A percentile compares a stretch with the other conserved stretches of the same genome.
phyloP scores from a whole-genome alignment of 208 protist species.

The Trypanosomatidae sp. region DNA sequence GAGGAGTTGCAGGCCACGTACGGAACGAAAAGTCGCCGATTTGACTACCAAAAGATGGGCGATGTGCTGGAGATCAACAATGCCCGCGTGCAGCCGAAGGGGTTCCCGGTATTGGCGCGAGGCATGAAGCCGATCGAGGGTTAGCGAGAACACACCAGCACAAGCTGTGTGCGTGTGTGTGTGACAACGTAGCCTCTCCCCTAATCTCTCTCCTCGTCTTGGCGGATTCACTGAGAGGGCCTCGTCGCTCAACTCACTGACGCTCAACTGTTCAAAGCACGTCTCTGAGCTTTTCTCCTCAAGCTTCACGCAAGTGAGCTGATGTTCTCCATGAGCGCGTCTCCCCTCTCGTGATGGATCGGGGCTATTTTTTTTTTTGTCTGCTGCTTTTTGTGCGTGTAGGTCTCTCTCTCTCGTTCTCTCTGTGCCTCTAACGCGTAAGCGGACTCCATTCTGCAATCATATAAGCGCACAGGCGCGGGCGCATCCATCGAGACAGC shows the following conservation, averaged over 20 bases:
- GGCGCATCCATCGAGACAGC: neutral
- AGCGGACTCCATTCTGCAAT: neutral
- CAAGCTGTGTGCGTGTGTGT: neutral
- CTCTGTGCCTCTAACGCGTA: neutral
- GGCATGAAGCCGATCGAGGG: slow-evolving; percentile 49
- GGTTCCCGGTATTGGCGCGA: slow-evolving; percentile 79
- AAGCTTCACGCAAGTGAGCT: neutral
- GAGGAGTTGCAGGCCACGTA: slow-evolving; percentile 82
- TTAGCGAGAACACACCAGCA: neutral
- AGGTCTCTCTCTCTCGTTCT: neutral
- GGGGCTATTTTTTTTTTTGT: neutral
- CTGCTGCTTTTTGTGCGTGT: neutral
- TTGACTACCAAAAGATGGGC: slow-evolving; percentile 92
- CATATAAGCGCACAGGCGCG: neutral
- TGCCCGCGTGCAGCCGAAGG: slow-evolving; percentile 85
- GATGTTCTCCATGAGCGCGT: neutral
- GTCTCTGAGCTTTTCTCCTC: neutral
- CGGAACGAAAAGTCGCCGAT: slow-evolving; percentile 75
- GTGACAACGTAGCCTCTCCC: neutral
- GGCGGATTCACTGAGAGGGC: neutral
- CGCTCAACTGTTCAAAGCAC: neutral
- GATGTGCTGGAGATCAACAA: slow-evolving; percentile 93
- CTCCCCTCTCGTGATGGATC: neutral
- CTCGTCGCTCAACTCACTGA: neutral
- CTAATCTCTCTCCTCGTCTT: neutral